phyloP scores from a whole-genome alignment of 768 basidiomycete species.

The Clavulina sp. region DNA sequence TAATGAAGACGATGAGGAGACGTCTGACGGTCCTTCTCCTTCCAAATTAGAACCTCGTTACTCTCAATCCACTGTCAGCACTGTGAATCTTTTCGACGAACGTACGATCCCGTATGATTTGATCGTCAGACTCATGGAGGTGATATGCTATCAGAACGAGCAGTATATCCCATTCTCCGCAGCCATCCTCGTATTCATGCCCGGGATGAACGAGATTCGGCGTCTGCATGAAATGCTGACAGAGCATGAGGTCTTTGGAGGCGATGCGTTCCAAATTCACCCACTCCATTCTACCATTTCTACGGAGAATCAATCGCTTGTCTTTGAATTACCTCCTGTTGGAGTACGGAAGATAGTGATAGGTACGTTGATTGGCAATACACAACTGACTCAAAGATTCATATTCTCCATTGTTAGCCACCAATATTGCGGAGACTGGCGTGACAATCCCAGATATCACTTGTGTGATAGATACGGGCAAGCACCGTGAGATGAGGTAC shows the following conservation, averaged over 20 bases:
- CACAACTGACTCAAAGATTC: slow-evolving; percentile 5
- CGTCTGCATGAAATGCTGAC: slow-evolving; percentile 63
- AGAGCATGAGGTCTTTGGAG: slow-evolving; percentile 59
- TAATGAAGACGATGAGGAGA: slow-evolving; percentile 52
- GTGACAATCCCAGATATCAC: slow-evolving; percentile 98
- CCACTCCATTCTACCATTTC: slow-evolving; percentile 88
- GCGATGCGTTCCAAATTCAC: slow-evolving; percentile 50
- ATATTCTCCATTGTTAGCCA: slow-evolving; percentile 32
- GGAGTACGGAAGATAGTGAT: slow-evolving; percentile 89
- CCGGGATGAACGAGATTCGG: slow-evolving; percentile 86
- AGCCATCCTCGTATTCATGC: slow-evolving; percentile 84
- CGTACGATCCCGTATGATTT: slow-evolving; percentile 83
- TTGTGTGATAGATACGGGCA: slow-evolving; percentile 87
- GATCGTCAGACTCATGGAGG: slow-evolving; percentile 66
- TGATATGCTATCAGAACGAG: slow-evolving; percentile 54
- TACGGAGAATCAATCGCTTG: slow-evolving; percentile 75
- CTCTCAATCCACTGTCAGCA: slow-evolving; percentile 50
- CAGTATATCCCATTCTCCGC: slow-evolving; percentile 40
- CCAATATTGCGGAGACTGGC: slow-evolving; percentile 91
- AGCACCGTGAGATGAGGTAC: slow-evolving; percentile 84
- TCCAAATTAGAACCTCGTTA: slow-evolving; percentile 60
- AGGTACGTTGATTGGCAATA: slow-evolving; percentile 34
- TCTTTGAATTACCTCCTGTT: slow-evolving; percentile 70
- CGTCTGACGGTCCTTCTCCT: slow-evolving; percentile 21
- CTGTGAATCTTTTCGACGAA: slow-evolving; percentile 75